Conservation (phyloP, 2,329 filamentous ascomycete genomes). For the Arthrobotrys iridis region DNA sequence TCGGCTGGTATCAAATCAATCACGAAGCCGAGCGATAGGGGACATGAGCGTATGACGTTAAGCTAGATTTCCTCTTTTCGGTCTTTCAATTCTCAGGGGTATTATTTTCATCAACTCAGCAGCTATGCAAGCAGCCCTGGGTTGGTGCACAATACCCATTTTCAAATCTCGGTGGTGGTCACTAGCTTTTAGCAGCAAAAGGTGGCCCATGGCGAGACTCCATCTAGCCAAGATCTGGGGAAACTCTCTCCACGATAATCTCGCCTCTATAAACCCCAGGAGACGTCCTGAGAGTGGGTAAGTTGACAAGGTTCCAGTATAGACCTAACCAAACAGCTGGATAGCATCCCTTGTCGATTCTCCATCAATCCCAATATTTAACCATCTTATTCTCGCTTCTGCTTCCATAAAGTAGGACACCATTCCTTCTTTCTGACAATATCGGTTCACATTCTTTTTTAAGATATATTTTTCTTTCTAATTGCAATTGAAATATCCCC, state of each 20-base stretch:
- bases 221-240: slow-evolving; percentile 33
- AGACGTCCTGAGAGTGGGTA: slow-evolving; percentile 10
- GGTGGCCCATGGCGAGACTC: neutral
- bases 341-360: slow-evolving; percentile 6
- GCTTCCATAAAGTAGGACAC: slow-evolving; percentile 10
- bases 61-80: no score
- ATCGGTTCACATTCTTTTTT: slow-evolving; percentile 24
- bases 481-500: slow-evolving; percentile 18
- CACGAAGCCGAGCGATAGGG: neutral
- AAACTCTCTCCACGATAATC: slow-evolving; percentile 3
- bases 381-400: slow-evolving; percentile 8
- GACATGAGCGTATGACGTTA: no score
- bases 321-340: slow-evolving; percentile 5
- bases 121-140: no score
- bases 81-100: no score
- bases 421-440: neutral
- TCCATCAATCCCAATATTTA: slow-evolving; percentile 11
- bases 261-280: slow-evolving; percentile 21
- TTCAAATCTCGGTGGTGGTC: neutral
- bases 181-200: neutral
- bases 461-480: slow-evolving; percentile 3
- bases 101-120: no score
- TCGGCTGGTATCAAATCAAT: slow-evolving; percentile 19
- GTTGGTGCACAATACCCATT: no score
- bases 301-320: slow-evolving; percentile 1